A percentile compares a stretch with the other conserved stretches of the same genome.
Evolutionary conservation across 164 flowering plant genomes (phyloP).

Genomic region (Chloranthus sessilifolius): DNA sequence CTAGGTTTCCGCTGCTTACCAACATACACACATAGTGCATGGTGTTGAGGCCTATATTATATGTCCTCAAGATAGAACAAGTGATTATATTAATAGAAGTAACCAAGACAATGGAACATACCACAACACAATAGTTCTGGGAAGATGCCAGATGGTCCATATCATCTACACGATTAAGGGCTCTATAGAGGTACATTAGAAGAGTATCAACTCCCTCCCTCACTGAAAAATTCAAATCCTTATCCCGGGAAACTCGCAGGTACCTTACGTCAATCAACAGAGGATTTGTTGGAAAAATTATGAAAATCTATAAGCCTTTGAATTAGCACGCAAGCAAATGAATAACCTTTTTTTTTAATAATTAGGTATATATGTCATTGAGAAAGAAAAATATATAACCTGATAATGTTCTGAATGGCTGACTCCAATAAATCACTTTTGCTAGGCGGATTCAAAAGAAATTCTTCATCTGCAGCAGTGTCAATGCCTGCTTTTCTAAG

Average conservation of each 20-base stretch:
- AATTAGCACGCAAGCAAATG: not conserved
- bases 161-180: slow-evolving; percentile 63
- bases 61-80: slow-evolving; percentile 3
- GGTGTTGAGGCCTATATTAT: slow-evolving; percentile 33
- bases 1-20: slow-evolving; percentile 41
- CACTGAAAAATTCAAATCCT: slow-evolving; percentile 47
- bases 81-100: slow-evolving; percentile 3
- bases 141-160: slow-evolving; percentile 95
- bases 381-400: slow-evolving; percentile 35
- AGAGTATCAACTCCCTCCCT: slow-evolving; percentile 96
- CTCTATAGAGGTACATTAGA: slow-evolving; percentile 90
- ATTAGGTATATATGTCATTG: not conserved
- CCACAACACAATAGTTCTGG: slow-evolving; percentile 83
- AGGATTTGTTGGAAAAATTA: not conserved
- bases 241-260: slow-evolving; percentile 56
- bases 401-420: slow-evolving; percentile 68
- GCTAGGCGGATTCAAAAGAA: slow-evolving; percentile 68
- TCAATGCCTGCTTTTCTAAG: slow-evolving; percentile 95
- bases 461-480: slow-evolving; percentile 55
- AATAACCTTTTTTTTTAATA: not conserved
- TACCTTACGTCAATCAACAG: slow-evolving; percentile 41
- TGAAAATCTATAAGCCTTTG: not conserved
- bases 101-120: slow-evolving; percentile 30
- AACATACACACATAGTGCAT: slow-evolving; percentile 39
- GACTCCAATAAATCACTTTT: slow-evolving; percentile 77